Evolutionary conservation across 345 rosid species (phyloP), one percentile per base, ranked within the genome.

Genomic region (Angophora floribunda): DNA sequence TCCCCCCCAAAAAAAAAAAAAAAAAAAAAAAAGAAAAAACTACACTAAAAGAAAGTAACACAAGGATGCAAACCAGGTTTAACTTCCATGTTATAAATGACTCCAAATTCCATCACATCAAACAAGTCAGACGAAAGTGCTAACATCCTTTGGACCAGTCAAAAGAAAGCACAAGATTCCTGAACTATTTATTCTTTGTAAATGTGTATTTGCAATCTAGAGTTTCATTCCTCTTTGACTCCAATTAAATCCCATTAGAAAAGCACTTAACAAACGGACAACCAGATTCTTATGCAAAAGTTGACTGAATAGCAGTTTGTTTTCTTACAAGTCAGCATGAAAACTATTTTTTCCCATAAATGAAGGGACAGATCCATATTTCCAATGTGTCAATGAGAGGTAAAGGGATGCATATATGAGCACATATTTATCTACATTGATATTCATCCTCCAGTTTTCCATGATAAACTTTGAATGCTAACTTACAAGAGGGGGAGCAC

Each of bases 401-500:
- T 28, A 75, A 19, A 75, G 14, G 28, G 84, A 41, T 75, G 28
- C 84, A 75, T 75, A 75, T 10, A 51, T 6, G 26, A 49, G 15
- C 65, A 47, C 55, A 87, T 87, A n/a, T 16, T n/a, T 85, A 86
- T 86, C 49, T 49, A 59, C 52, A 55, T 36, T 10, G 63, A 91
- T 79, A 45, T 51, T 86, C 52, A 78, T 82, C 59, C 52, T 59
- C 51, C 17, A 52, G 51, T 86, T 79, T 53, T 88, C 88, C 41
- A 80, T 82, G 41, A 49, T 52, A 28, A 88, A 45, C 59, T 53
- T 55, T 51, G 52, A 59, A 45, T 75, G 86, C n/a, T 36, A 87
- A 89, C 92, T 88, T 94, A 97, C 99, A 94, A 98, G 89, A 82
- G 99, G 99, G 86, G 99, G 99, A 41, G 99, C 98, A 93, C 98